Evolutionary conservation across 164 flowering plant species (phyloP), one percentile per base, ranked within the genome.

Genomic region (Vitis labrusca): DNA sequence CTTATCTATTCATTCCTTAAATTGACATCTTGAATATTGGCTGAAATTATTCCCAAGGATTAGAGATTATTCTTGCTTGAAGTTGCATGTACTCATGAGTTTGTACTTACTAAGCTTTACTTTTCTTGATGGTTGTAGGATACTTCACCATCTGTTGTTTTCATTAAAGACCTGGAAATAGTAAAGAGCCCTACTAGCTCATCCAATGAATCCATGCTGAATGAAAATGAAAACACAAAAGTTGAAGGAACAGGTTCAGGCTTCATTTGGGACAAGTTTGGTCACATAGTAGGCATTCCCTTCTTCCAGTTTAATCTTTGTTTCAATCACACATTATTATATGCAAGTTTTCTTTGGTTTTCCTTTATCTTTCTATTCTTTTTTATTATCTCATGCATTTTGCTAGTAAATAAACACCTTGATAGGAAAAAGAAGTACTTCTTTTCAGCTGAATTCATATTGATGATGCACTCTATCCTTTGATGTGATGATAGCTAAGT

Each of bases 241-340:
- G 87, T 91, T 67, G 91, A 93, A 84, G 99, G 99, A 63, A 94
- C 96, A 37, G 97, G 97, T 65, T 94, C 99, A 0, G 97, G 99
- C 60, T 92, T 94, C 77, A 78, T 94, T 8, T 94, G 97, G 97
- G 99, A 94, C 76, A 87, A 85, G 74, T 80, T 76, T 79, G 99
- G 97, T 54, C 97, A 94, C 80, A 92, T 94, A 81, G 99, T 92
- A 88, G 56, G 93, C 65, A 73, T 67, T 73, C 71, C 50, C 59
- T 72, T 27, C 70, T 64, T 63, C 57, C 49, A 29, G 19, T 56
- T 8, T 55, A 51, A 44, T 37, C 48, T 53, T 19, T 19, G 23
- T 14, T 66, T 71, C 55, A 44, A 47, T 61, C 16, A 57, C 60
- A 11, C 10, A 19, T 17, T 32, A 32, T 61, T 11, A 56, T 54